Percentiles rank a stretch among this genome's conserved stretches.
These are phyloP conservation scores for Gossypium arboreum DNA, from an alignment of 345 rosid genomes.

Conservation along the genomic window DNA sequence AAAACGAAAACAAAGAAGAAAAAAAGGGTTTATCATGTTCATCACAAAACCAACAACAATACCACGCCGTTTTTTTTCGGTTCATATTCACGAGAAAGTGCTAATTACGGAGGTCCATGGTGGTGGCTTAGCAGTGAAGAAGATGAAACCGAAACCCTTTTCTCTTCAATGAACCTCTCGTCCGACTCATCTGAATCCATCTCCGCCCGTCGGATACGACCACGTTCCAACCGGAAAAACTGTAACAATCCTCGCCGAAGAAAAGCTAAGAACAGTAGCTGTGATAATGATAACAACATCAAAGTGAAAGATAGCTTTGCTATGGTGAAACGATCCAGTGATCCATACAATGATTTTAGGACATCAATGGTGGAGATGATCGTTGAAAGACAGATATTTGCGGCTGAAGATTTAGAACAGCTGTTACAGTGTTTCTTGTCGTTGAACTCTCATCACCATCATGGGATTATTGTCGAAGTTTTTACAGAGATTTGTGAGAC, in stretches of 20 bases:
- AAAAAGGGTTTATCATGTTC: background rate
- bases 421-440: constrained; percentile 69
- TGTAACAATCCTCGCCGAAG: constrained; percentile 11
- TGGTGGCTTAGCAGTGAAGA: constrained; percentile 74
- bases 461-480: constrained; percentile 54
- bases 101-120: constrained; percentile 16
- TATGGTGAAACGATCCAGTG: constrained; percentile 71
- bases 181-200: constrained; percentile 51
- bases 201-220: background rate
- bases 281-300: constrained; percentile 26
- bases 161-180: constrained; percentile 68
- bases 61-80: constrained; percentile 25
- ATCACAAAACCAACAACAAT: constrained; percentile 1
- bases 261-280: constrained; percentile 5
- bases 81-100: constrained; percentile 50
- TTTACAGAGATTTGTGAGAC: constrained; percentile 66
- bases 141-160: constrained; percentile 49
- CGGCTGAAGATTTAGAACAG: constrained; percentile 50
- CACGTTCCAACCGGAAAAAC: constrained; percentile 9
- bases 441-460: constrained; percentile 65
- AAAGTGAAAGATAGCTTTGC: constrained; percentile 72
- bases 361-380: constrained; percentile 88
- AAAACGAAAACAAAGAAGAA: constrained; percentile 21
- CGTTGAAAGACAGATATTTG: constrained; percentile 64
- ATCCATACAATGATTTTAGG: constrained; percentile 67